Base-by-base conservation (phyloP, 1,139 yeast genomes). In the Suhomyces atakaporum region DNA sequence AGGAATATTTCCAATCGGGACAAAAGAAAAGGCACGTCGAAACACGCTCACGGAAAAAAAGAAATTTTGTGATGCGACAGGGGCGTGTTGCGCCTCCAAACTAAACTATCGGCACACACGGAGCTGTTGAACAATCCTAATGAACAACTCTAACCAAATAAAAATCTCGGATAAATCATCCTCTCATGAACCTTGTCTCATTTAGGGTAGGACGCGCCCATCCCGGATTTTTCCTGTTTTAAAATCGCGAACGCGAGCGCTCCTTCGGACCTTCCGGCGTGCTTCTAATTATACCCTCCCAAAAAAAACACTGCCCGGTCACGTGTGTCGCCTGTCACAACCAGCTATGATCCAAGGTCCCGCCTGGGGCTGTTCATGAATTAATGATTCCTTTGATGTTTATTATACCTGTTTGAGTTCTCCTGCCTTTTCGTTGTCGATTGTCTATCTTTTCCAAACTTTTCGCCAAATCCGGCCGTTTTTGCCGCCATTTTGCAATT, bases 1-100 rank as follows among this genome's bases (percentile, higher is more conserved):
- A 29, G 33, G 38, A 33, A 31, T 25, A 29, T 36, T 28, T 30
- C 41, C 13, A 38, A 33, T 38, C 27, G 33, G 31, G 34, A 27
- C 27, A 33, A 27, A 31, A 37, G 31, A 31, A 30, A 37, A 29
- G 31, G 38, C 26, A 33, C 41, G 30, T 21, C 30, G n/a, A n/a
- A 25, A 23, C 37, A 29, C 33, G 29, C 29, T 33, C 40, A 35
- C 37, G 40, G n/a, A n/a, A n/a, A 36, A 36, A 36, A 36, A 36
- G 40, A 33, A 36, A 36, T 36, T 32, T 29, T 22, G 29, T 14
- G 27, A 26, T 35, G 40, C 27, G 31, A 26, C 32, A 25, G 31
- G 32, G 31, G 35, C 29, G 39, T 28, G 35, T 25, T 35, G 27
- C 27, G 36, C 26, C 16, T 18, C 10, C 10, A 16, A 3, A 23